Evolutionary conservation across 257 asterid species (phyloP).

Genomic region (Plantago major): DNA sequence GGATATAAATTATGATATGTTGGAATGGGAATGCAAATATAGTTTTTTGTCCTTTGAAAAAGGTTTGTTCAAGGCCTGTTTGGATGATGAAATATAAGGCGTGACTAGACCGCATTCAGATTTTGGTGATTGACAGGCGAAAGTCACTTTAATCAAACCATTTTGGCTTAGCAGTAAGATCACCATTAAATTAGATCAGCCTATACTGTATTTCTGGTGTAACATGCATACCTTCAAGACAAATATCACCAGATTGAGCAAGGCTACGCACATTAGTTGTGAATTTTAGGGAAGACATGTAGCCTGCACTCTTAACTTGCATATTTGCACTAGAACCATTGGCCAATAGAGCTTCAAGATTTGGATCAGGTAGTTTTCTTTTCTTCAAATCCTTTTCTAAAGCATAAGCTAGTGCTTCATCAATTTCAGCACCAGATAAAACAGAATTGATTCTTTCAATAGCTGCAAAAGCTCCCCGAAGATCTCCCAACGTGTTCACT

Average conservation of each 20-base stretch:
- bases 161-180: not conserved
- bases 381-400: constrained; percentile 64
- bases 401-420: constrained; percentile 78
- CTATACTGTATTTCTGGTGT: not conserved
- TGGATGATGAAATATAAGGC: no score
- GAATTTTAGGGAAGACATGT: constrained; percentile 76
- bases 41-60: no score
- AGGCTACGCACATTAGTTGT: constrained; percentile 51
- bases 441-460: constrained; percentile 86
- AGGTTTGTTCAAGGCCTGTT: no score
- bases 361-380: constrained; percentile 43
- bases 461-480: constrained; percentile 96
- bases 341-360: constrained; percentile 47
- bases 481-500: constrained; percentile 96
- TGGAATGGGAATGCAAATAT: no score
- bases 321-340: constrained; percentile 37
- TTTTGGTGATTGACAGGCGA: no score
- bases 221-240: constrained; percentile 65
- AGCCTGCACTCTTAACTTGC: constrained; percentile 33
- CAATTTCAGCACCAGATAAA: constrained; percentile 68
- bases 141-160: not conserved
- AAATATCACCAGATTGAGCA: constrained; percentile 74
- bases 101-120: no score
- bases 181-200: no score
- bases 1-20: no score